Evolutionary conservation across 1,139 yeast species (phyloP).

Genomic region (Lodderomyces margitis): DNA sequence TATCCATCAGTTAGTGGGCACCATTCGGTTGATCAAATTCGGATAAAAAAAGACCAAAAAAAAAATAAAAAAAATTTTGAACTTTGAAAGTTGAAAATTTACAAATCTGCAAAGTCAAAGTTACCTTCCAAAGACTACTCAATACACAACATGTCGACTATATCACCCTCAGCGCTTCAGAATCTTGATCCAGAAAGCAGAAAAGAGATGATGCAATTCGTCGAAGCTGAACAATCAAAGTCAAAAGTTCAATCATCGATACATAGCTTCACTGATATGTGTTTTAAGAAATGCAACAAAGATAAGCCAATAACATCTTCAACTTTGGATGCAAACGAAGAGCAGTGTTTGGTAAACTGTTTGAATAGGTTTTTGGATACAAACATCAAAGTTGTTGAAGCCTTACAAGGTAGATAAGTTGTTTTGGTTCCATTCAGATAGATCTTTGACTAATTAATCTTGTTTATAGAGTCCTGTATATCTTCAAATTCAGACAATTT

Average conservation of each 20-base stretch:
- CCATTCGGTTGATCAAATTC: background rate
- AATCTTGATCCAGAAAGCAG: conserved; percentile 69
- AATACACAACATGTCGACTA: conserved; percentile 49
- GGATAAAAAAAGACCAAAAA: conserved; percentile 1
- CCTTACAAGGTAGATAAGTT: conserved; percentile 34
- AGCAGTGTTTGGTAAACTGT: conserved; percentile 74
- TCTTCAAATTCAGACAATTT: conserved; percentile 9
- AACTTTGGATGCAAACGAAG: conserved; percentile 57
- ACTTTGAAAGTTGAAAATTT: too few species aligned
- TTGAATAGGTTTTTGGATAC: conserved; percentile 85
- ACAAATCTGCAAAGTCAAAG: conserved; percentile 5
- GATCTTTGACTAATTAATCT: background rate
- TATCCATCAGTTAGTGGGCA: conserved; percentile 5
- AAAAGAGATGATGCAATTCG: conserved; percentile 70
- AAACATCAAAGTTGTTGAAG: conserved; percentile 77
- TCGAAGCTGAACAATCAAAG: conserved; percentile 82
- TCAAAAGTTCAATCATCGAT: conserved; percentile 85
- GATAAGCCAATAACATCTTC: conserved; percentile 47
- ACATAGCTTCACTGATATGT: conserved; percentile 83
- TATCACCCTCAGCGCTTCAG: conserved; percentile 60
- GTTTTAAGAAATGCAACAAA: conserved; percentile 82
- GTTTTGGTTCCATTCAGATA: too few species aligned
- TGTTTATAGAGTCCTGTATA: conserved; percentile 6
- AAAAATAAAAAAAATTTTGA: conserved; percentile 3
- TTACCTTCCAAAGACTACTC: conserved; percentile 11